Evolutionary conservation across 768 basidiomycete species (phyloP).

Genomic region (Astraeus odoratus): DNA sequence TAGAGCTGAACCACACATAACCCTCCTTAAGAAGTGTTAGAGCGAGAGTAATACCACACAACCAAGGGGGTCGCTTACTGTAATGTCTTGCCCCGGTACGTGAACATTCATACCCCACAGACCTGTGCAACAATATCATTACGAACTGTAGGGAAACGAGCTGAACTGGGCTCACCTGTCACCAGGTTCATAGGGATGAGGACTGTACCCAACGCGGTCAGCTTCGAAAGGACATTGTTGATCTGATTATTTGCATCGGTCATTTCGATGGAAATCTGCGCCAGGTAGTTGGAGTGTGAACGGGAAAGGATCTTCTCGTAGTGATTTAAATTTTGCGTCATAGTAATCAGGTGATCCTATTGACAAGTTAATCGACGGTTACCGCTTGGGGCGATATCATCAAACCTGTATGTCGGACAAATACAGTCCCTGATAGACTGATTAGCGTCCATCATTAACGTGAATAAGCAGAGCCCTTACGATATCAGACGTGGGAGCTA

Average conservation of each 20-base stretch:
- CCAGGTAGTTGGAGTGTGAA: conserved; percentile 98
- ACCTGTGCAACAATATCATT: conserved; percentile 35
- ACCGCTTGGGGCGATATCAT: not conserved
- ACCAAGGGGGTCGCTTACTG: conserved; percentile 23
- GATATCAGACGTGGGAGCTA: conserved; percentile 96
- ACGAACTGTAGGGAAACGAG: not conserved
- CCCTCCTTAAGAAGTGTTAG: conserved; percentile 24
- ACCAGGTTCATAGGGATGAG: conserved; percentile 97
- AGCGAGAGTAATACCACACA: not conserved
- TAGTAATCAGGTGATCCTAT: conserved; percentile 95
- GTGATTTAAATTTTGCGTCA: conserved; percentile 99
- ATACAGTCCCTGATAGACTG: conserved; percentile 67
- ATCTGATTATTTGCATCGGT: conserved; percentile 99
- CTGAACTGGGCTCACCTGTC: conserved; percentile 50
- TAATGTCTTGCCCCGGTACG: conserved; percentile 77
- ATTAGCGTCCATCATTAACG: conserved; percentile 1
- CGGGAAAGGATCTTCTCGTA: conserved; percentile 99
- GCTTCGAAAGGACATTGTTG: conserved; percentile 95
- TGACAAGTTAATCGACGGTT: not conserved
- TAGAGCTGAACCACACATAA: conserved; percentile 82
- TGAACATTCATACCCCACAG: conserved; percentile 99
- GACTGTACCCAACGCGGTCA: conserved; percentile 95
- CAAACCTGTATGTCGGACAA: conserved; percentile 86
- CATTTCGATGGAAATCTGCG: conserved; percentile 99
- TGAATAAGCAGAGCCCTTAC: conserved; percentile 35